Conservation (phyloP, 768 basidiomycete genomes). For the Collybiopsis confluens region DNA sequence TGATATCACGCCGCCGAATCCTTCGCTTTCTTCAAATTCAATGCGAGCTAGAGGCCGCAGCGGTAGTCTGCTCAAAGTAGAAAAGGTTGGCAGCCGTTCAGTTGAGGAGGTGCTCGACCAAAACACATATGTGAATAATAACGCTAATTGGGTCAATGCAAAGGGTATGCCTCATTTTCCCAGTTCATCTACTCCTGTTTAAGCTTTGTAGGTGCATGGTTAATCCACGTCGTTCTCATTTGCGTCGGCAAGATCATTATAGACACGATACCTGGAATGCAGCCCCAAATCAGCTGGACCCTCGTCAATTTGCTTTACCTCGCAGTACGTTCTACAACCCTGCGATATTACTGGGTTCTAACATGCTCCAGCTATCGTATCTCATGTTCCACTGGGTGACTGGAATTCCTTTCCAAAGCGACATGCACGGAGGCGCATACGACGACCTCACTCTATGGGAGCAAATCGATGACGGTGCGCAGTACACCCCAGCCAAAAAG, state of each 20-base stretch:
- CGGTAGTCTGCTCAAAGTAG: conserved; percentile 79
- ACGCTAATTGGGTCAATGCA: conserved; percentile 91
- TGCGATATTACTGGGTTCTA: not conserved
- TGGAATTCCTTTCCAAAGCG: conserved; percentile 90
- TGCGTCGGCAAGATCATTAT: conserved; percentile 86
- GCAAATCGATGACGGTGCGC: conserved; percentile 97
- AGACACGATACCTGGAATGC: conserved; percentile 92
- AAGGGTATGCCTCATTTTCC: conserved; percentile 54
- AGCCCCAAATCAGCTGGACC: conserved; percentile 94
- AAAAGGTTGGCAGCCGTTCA: conserved; percentile 69
- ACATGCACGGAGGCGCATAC: conserved; percentile 87
- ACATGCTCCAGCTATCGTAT: conserved; percentile 70
- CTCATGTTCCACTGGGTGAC: conserved; percentile 99
- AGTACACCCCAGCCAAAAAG: conserved; percentile 98
- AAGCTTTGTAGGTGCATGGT: conserved; percentile 80
- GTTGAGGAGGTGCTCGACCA: conserved; percentile 77
- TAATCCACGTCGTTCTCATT: conserved; percentile 94
- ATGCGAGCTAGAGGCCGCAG: conserved; percentile 53
- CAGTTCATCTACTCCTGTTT: not conserved
- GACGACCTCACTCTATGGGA: conserved; percentile 99
- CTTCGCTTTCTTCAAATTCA: conserved; percentile 14
- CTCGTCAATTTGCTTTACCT: conserved; percentile 89
- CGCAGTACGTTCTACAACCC: conserved; percentile 51
- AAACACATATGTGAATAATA: conserved; percentile 76
- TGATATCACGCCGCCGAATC: conserved; percentile 22